Conservation (phyloP, 257 asterid genomes). For the Apocynum venetum region DNA sequence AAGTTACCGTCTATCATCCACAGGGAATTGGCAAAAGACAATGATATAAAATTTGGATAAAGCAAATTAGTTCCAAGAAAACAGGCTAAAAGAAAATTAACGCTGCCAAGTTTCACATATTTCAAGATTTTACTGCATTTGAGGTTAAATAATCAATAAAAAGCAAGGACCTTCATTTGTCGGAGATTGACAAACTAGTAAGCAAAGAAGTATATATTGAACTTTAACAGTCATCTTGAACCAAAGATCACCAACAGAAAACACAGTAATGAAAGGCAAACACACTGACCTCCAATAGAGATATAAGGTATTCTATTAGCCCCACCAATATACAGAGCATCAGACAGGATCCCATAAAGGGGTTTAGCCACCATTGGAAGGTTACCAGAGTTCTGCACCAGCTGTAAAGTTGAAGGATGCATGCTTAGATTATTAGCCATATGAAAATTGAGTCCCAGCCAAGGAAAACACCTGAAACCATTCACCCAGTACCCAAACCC, state of each 20-base stretch:
- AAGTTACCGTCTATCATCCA: background rate
- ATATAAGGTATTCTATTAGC: conserved; percentile 82
- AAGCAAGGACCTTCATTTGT: background rate
- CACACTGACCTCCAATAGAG: conserved; percentile 65
- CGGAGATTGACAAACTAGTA: background rate
- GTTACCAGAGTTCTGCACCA: conserved; percentile 63
- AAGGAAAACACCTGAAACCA: conserved; percentile 90
- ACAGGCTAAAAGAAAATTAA: background rate
- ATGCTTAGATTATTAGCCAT: conserved; percentile 55
- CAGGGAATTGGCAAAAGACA: background rate
- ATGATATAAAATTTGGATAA: background rate
- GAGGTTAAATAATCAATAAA: background rate
- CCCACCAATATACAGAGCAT: conserved; percentile 72
- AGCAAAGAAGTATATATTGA: background rate
- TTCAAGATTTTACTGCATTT: background rate
- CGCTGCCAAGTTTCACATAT: background rate
- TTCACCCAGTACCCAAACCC: conserved; percentile 86
- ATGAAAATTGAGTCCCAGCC: conserved; percentile 80
- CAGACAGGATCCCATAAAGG: conserved; percentile 77
- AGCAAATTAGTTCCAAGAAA: too few relatives aligned
- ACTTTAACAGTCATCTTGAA: background rate
- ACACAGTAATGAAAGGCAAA: background rate
- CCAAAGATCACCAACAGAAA: background rate
- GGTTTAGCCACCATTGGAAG: conserved; percentile 94
- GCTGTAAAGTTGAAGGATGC: conserved; percentile 73